Evolutionary conservation across 78 protist species (phyloP).

Genomic region (Dictyostelium brefeldianum): DNA sequence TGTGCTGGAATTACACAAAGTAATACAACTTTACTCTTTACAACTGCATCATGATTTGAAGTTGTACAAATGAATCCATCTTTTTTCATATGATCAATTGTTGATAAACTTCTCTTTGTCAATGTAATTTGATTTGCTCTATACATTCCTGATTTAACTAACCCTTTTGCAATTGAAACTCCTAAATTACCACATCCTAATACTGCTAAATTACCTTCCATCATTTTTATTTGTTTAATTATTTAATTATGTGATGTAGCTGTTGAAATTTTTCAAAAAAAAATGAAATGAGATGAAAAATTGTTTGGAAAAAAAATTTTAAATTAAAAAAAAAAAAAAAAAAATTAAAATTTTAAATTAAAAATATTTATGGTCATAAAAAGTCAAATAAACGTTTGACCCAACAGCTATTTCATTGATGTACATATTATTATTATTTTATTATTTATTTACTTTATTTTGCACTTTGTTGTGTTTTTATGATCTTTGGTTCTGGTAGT

Average conservation of each 20-base stretch:
- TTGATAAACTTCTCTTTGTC: conserved; percentile 41
- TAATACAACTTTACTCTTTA: conserved; percentile 29
- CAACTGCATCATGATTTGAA: conserved; percentile 46
- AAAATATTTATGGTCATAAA: too few relatives aligned
- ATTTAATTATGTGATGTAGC: too few relatives aligned
- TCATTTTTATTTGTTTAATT: background rate
- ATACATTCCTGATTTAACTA: conserved; percentile 40
- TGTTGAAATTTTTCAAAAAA: too few relatives aligned
- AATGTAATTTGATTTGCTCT: conserved; percentile 34
- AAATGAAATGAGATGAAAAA: background rate
- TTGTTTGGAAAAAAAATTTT: background rate
- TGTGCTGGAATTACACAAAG: conserved; percentile 69
- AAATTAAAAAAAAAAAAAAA: background rate
- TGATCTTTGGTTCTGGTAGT: conserved; percentile 6
- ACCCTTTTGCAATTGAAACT: conserved; percentile 67
- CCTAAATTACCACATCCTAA: conserved; percentile 86
- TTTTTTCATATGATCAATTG: conserved; percentile 31
- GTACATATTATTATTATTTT: too few relatives aligned
- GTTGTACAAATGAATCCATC: conserved; percentile 35
- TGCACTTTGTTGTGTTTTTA: background rate
- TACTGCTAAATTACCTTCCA: conserved; percentile 12
- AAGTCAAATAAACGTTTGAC: too few relatives aligned
- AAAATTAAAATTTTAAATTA: background rate
- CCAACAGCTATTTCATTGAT: too few relatives aligned
- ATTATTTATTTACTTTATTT: background rate